phyloP scores from a whole-genome alignment of 1,139 yeast genomes.

The Blastobotrys buckinghamii region DNA sequence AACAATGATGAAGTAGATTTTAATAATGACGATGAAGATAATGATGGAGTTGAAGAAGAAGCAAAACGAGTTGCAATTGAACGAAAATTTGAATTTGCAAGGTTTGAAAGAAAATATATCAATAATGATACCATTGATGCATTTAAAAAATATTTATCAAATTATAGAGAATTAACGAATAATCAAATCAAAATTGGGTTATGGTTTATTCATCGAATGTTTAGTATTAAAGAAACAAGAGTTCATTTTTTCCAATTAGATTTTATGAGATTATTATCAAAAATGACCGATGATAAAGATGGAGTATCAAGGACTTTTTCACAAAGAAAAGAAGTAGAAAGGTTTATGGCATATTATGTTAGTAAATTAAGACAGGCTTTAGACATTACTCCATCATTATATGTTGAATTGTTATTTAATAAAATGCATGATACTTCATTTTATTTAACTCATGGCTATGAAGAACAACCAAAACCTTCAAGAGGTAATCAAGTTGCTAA shows the following conservation, averaged over 20 bases:
- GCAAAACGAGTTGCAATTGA: constrained; percentile 40
- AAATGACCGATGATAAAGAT: constrained; percentile 36
- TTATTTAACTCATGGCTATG: constrained; percentile 51
- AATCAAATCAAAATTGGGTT: constrained; percentile 46
- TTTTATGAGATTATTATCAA: constrained; percentile 53
- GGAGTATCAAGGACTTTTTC: constrained; percentile 35
- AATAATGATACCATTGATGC: constrained; percentile 43
- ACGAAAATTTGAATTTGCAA: constrained; percentile 46
- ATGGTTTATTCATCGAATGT: constrained; percentile 64
- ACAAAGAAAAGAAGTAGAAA: constrained; percentile 54
- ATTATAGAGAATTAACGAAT: constrained; percentile 58
- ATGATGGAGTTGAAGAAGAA: constrained; percentile 32
- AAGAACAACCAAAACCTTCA: constrained; percentile 28
- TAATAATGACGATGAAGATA: constrained; percentile 32
- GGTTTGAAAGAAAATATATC: constrained; percentile 37
- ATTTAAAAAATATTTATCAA: constrained; percentile 45
- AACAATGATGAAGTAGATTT: constrained; percentile 44
- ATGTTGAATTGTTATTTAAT: constrained; percentile 65
- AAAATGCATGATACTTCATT: constrained; percentile 46
- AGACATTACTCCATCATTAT: constrained; percentile 49
- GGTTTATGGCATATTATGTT: constrained; percentile 64
- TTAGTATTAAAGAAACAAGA: constrained; percentile 58
- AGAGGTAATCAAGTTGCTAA: constrained; percentile 15
- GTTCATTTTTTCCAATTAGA: constrained; percentile 65
- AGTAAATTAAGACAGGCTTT: constrained; percentile 50